Base-by-base conservation (phyloP, 163 green algal genomes). In the Prototheca cutis region DNA sequence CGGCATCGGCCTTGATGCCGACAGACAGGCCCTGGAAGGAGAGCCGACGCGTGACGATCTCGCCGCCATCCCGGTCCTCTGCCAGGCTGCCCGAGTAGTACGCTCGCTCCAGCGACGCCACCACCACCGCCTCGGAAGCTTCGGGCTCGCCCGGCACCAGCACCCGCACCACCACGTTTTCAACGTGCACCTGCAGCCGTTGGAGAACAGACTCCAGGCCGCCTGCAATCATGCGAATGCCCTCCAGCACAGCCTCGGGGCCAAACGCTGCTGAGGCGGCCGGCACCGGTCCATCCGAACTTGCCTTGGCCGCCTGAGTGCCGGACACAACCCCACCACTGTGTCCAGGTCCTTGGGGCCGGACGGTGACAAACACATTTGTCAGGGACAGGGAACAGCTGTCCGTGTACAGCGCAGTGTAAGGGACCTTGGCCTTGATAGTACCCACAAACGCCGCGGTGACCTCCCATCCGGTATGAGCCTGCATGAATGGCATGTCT, bases 151-250 rank as follows among this genome's bases (percentile, higher is more conserved):
- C 3, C 2, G 64, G 61, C 4, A 72, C 23, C 53, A 73, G 62
- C 4, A 77, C 17, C 1, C 71, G 58, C 4, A 79, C 30, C 47
- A 56, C 70, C 10, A 75, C 40, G 29, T 63, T 62, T 3, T 47
- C 54, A 19, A 56, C 66, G 4, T 52, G 58, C 5, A 80, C 30
- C 17, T 31, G 63, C 58, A 79, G 51, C 18, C 71, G 59, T 59
- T 80, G 74, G 55, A 82, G 59, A 53, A 78, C 29, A 3, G 55
- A 30, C 48, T 82, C 74, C 30, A 82, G 34, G 7, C 65, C 67
- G 0, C 66, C 63, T 1, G 71, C 74, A 27, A 82, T 73, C 25
- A 68, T 28, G 2, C 55, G 59, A 27, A 78, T 62, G 15, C 73
- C 73, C 6, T 81, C 73, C 3, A 64, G 19, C 18, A 71, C 65